These are phyloP conservation scores for Tagetes patula DNA, from an alignment of 129 eudicot genomes.

Conservation along the genomic window DNA sequence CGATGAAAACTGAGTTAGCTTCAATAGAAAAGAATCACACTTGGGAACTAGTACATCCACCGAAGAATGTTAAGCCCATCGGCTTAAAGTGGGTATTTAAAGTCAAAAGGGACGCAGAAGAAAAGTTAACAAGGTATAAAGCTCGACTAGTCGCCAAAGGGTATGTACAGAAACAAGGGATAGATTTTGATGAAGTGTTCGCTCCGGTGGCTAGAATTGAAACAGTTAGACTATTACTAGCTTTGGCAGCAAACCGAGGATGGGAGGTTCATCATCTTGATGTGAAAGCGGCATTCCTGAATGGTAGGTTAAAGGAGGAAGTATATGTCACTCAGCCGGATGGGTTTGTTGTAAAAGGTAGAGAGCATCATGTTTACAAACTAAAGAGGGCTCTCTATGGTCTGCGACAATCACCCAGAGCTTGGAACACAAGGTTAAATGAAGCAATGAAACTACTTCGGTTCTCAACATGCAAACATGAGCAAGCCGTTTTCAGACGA, in stretches of 20 bases:
- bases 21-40: neutral
- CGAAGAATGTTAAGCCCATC: neutral
- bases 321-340: conserved; percentile 2
- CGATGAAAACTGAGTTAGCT: neutral
- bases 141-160: neutral
- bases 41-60: neutral
- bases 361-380: neutral
- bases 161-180: neutral
- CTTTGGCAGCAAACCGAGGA: neutral
- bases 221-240: neutral
- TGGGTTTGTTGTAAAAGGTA: neutral
- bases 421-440: neutral
- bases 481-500: neutral
- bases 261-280: conserved; percentile 9
- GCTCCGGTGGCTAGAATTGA: neutral
- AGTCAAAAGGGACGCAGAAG: neutral
- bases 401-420: conserved; percentile 1
- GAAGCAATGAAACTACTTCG: neutral
- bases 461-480: neutral
- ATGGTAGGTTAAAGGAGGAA: neutral
- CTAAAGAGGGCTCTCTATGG: neutral
- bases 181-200: neutral
- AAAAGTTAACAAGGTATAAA: neutral
- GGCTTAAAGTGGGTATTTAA: neutral
- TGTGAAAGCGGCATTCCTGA: conserved; percentile 2